A percentile compares a stretch with the other conserved stretches of the same genome.
Evolutionary conservation across 768 basidiomycete genomes (phyloP).

Genomic region (Dacryopinax spathularia): DNA sequence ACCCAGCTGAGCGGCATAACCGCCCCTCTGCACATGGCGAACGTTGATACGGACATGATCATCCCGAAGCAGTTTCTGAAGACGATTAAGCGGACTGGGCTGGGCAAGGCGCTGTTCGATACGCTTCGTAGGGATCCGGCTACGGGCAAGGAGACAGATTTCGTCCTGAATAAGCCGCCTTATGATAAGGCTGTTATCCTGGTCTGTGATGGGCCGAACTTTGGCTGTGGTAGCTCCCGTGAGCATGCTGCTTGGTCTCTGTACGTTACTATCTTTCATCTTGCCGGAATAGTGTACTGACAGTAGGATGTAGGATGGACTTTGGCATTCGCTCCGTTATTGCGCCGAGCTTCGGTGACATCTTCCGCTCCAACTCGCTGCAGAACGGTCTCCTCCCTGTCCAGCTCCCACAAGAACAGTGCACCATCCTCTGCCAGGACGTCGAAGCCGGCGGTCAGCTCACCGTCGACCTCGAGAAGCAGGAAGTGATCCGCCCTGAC

Average conservation of each 20-base stretch:
- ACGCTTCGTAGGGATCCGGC: constrained; percentile 63
- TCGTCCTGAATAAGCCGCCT: constrained; percentile 67
- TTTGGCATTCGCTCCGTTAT: constrained; percentile 82
- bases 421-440: constrained; percentile 58
- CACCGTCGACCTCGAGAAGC: constrained; percentile 71
- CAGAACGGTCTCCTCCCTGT: constrained; percentile 88
- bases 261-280: constrained; percentile 30
- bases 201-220: constrained; percentile 75
- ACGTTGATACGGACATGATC: constrained; percentile 88
- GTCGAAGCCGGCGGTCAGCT: constrained; percentile 61
- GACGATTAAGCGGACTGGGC: constrained; percentile 77
- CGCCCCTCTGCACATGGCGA: constrained; percentile 66
- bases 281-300: constrained; percentile 5
- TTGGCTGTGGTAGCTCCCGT: constrained; percentile 80
- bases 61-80: constrained; percentile 91
- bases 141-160: constrained; percentile 69
- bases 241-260: constrained; percentile 85
- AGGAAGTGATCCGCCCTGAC: constrained; percentile 52
- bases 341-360: constrained; percentile 81
- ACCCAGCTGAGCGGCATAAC: constrained; percentile 56
- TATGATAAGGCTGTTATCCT: constrained; percentile 65
- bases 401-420: constrained; percentile 51
- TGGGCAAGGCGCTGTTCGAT: constrained; percentile 70
- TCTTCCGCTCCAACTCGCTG: constrained; percentile 80
- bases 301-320: constrained; percentile 43